Percentiles rank a stretch among this genome's conserved stretches.
Evolutionary conservation across 306 rosid genomes (phyloP).

Genomic region (Vigna angularis): DNA sequence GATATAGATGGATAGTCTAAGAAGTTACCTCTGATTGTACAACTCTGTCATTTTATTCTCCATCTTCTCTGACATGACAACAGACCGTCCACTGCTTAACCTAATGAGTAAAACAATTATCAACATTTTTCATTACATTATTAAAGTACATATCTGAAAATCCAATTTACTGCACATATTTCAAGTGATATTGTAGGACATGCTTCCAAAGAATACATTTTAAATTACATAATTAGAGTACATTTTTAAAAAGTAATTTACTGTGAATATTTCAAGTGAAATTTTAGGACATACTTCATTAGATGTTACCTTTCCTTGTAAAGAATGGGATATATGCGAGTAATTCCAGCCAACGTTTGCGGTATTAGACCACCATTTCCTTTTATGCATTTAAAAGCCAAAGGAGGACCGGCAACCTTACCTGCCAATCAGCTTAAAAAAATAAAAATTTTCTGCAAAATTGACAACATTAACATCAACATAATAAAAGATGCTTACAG

Average conservation of each 20-base stretch:
- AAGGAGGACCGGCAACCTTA: slow-evolving; percentile 71
- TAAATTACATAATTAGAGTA: slow-evolving; percentile 20
- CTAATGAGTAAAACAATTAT: slow-evolving; percentile 50
- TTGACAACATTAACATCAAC: slow-evolving; percentile 34
- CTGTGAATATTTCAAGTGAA: slow-evolving; percentile 26
- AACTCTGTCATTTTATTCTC: slow-evolving; percentile 65
- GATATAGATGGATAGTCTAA: slow-evolving; percentile 33
- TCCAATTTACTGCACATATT: slow-evolving; percentile 9
- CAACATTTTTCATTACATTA: slow-evolving; percentile 35
- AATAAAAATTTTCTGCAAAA: slow-evolving; percentile 31
- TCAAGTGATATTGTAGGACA: slow-evolving; percentile 27
- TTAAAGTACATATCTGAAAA: slow-evolving; percentile 28
- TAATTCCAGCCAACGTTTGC: slow-evolving; percentile 79
- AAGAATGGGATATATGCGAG: slow-evolving; percentile 82
- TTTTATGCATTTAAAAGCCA: slow-evolving; percentile 88
- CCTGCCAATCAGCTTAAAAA: slow-evolving; percentile 56
- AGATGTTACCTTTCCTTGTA: slow-evolving; percentile 80
- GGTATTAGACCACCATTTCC: slow-evolving; percentile 81
- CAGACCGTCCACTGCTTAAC: slow-evolving; percentile 69
- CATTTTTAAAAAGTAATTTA: slow-evolving; percentile 28
- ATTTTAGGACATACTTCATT: slow-evolving; percentile 22
- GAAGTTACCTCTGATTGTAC: slow-evolving; percentile 71
- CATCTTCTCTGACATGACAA: slow-evolving; percentile 88
- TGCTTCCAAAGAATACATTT: neutral
- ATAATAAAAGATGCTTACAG: slow-evolving; percentile 60